Base-by-base conservation (phyloP, 257 asterid genomes). In the Solanum megistacrolobum region DNA sequence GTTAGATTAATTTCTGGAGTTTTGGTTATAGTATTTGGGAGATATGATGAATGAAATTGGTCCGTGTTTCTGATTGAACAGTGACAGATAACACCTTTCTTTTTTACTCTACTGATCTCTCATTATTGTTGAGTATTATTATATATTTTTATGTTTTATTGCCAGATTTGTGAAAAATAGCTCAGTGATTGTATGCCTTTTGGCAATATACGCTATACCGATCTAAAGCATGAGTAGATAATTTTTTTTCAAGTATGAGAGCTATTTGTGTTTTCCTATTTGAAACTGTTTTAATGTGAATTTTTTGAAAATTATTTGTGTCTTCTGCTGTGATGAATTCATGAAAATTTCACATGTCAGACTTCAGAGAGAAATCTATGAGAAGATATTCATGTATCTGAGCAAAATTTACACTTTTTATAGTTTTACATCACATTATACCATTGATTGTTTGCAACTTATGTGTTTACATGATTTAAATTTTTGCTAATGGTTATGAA, bases 11-110 rank as follows among this genome's bases (percentile, higher is more conserved):
- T 11, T 11, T 36, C 55, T 23, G 11, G 11, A 48, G 16, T 88
- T 43, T 29, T 21, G 20, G 13, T 81, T 43, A 6, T 16, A 16
- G 3, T 6, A 46, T 74, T 83, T 68, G 83, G 91, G 90, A 88
- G 94, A 92, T 38, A 11, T 92, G 94, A 92, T 90, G 94, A 92
- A 83, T 43, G 84, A 2, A 88, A 55, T 89, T 92, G 94, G 93
- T 92, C 94, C 94, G 93, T 92, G 94, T 92, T 92, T 92, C 94
- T 91, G 94, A 92, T 90, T 84, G 39, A 89, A 88, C 81, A 72
- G 88, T 92, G 94, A 92, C 92, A 32, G 94, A 90, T 83, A 90
- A 88, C 41, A 5, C 84, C 55, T 85, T 78, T 87, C 91, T 93
- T 89, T 88, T 8, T 86, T 92, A 48, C 85, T 82, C 85, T 29